Evolutionary conservation across 257 asterid genomes (phyloP).

Genomic region (Salvia splendens): DNA sequence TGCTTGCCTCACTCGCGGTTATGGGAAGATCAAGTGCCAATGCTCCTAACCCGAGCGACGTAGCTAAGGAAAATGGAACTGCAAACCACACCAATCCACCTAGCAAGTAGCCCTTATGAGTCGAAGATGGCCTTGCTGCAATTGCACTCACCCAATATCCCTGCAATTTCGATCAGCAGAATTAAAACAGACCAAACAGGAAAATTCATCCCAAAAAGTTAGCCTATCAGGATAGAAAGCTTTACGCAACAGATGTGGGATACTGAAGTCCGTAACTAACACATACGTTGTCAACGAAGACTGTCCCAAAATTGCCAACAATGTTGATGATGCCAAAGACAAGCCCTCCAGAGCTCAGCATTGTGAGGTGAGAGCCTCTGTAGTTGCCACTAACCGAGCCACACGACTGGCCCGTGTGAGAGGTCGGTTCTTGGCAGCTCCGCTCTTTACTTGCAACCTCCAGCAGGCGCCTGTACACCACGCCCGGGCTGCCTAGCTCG

Average conservation of each 20-base stretch:
- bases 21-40: slow-evolving; percentile 86
- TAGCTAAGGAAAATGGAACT: slow-evolving; percentile 90
- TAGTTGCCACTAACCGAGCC: slow-evolving; percentile 79
- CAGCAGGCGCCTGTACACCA: slow-evolving; percentile 62
- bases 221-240: too few species aligned
- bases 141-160: slow-evolving; percentile 96
- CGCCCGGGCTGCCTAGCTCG: slow-evolving; percentile 81
- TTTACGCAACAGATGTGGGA: too few species aligned
- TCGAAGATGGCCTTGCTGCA: slow-evolving; percentile 96
- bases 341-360: slow-evolving; percentile 89
- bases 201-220: too few species aligned
- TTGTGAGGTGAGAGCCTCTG: slow-evolving; percentile 81
- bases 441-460: slow-evolving; percentile 76
- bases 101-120: slow-evolving; percentile 85
- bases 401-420: slow-evolving; percentile 70
- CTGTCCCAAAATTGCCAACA: slow-evolving; percentile 90
- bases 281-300: slow-evolving; percentile 85
- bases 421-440: slow-evolving; percentile 62
- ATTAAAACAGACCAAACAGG: too few species aligned
- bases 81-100: slow-evolving; percentile 98
- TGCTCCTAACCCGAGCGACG: slow-evolving; percentile 92
- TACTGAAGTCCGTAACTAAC: too few species aligned
- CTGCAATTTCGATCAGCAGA: slow-evolving; percentile 30
- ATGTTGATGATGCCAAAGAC: slow-evolving; percentile 92
- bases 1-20: slow-evolving; percentile 80